Evolutionary conservation across 2,329 filamentous ascomycete genomes (phyloP), one percentile per base, ranked within the genome.

Genomic region (Penicillium sp.): DNA sequence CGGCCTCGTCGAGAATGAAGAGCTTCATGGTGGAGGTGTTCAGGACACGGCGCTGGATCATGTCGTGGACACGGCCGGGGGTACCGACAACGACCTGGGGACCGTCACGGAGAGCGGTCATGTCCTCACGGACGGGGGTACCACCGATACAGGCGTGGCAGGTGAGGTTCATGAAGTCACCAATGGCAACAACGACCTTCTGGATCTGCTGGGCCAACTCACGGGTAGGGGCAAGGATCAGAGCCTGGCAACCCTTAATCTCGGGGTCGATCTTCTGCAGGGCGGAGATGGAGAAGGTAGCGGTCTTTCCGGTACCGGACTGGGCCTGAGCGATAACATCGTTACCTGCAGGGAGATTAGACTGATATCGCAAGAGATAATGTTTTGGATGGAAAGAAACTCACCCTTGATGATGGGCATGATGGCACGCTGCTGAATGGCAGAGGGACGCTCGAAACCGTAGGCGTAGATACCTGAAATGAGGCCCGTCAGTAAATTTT

Each of bases 321-420:
- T 99, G 94, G 72, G 94, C 94, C 85, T 99, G 94, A 65, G 95
- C 94, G 78, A 99, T 99, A 74, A 99, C 94, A 87, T 99, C 94
- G 85, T 93, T 92, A 71, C 92, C 90, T 91, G 70, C 58, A 47
- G 26, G 26, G n/a, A 1, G 12, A 26, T 49, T 56, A 29, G 37
- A 40, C 37, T 40, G 37, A 40, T 40, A 14, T 40, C 37, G 37
- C 37, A 40, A 40, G 3, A 18, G 11, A 5, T n/a, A 9, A 47
- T 26, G n/a, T 14, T 26, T 26, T 6, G 15, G 20, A 14, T 20
- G 15, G 18, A 18, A 11, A 35, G 55, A 41, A 57, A 73, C 88
- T 77, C 82, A 94, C 90, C 92, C 87, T 97, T 97, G 85, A 99
- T 97, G 76, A 99, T 94, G 75, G 94, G 95, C 89, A 97, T 96